Conservation (phyloP, 2,329 filamentous ascomycete genomes). For the Fusarium nematophilum region DNA sequence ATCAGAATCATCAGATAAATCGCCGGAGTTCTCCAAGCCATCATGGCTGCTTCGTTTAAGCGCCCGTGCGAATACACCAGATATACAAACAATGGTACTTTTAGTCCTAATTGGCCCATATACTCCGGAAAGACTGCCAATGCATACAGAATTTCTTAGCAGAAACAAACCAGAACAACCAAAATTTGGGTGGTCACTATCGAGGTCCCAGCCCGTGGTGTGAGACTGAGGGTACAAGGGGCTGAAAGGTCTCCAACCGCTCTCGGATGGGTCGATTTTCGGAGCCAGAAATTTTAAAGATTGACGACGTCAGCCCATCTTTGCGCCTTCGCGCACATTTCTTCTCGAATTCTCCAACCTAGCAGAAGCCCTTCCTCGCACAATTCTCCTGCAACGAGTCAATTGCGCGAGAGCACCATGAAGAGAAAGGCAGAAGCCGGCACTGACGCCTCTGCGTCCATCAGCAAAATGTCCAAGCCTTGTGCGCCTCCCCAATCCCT, state of each 20-base stretch:
- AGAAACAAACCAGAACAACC: neutral
- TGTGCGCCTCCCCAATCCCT: constrained; percentile 49
- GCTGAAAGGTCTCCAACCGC: constrained; percentile 18
- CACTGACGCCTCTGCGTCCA: constrained; percentile 54
- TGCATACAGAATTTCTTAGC: too few species aligned
- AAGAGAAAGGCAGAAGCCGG: constrained; percentile 70
- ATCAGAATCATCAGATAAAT: constrained; percentile 16
- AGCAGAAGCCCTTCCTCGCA: too few species aligned
- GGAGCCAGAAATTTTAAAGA: constrained; percentile 38
- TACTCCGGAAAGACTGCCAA: neutral
- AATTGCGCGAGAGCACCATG: constrained; percentile 52
- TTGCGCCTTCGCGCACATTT: constrained; percentile 30
- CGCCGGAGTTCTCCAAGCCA: constrained; percentile 23
- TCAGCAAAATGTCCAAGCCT: constrained; percentile 66
- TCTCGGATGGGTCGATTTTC: constrained; percentile 44
- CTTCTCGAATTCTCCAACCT: constrained; percentile 3
- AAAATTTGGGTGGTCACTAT: neutral
- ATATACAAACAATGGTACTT: neutral
- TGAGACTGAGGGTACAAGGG: constrained; percentile 18
- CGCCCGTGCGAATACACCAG: constrained; percentile 19
- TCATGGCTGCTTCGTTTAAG: constrained; percentile 31
- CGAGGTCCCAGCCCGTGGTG: neutral
- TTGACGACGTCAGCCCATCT: constrained; percentile 46
- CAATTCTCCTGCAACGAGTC: constrained; percentile 13
- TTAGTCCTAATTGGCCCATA: constrained; percentile 2